Percentiles rank a stretch among this genome's conserved stretches.
phyloP scores from a whole-genome alignment of 768 basidiomycete genomes.

The Agrocybe chaxingu region DNA sequence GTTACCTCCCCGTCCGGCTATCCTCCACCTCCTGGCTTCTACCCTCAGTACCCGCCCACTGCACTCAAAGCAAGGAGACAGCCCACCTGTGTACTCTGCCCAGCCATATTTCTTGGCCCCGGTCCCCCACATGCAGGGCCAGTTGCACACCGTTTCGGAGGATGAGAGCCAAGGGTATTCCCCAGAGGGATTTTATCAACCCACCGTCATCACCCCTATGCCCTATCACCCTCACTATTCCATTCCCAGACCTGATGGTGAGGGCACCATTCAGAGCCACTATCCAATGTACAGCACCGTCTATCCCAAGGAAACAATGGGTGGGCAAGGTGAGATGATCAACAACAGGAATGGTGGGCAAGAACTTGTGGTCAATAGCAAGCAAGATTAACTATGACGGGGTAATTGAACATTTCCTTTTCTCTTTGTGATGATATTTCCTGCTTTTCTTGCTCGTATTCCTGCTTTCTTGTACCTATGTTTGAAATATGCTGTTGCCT shows the following conservation, averaged over 20 bases:
- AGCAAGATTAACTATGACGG: constrained; percentile 14
- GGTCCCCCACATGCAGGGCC: constrained; percentile 35
- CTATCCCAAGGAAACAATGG: constrained; percentile 17
- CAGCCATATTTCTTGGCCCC: constrained; percentile 47
- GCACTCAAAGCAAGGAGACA: constrained; percentile 50
- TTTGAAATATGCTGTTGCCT: constrained; percentile 4
- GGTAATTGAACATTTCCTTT: background rate
- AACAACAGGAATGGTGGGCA: constrained; percentile 17
- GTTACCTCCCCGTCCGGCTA: constrained; percentile 53
- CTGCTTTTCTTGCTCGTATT: constrained; percentile 1
- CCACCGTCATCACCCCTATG: constrained; percentile 16
- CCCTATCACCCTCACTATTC: constrained; percentile 25
- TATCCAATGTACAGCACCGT: constrained; percentile 18
- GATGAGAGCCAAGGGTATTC: constrained; percentile 32
- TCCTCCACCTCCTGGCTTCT: constrained; percentile 52
- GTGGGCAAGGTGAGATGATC: constrained; percentile 16
- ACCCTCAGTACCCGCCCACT: constrained; percentile 50
- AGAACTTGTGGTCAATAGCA: constrained; percentile 20
- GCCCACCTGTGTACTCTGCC: constrained; percentile 44
- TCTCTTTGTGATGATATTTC: constrained; percentile 1
- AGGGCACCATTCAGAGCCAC: constrained; percentile 21
- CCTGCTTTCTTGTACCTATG: background rate
- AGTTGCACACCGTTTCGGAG: constrained; percentile 33
- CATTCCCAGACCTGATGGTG: constrained; percentile 27
- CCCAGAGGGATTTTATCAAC: constrained; percentile 21